Evolutionary conservation across 176 grass and related monocot species (phyloP).

Genomic region (Thinopyrum elongatum): DNA sequence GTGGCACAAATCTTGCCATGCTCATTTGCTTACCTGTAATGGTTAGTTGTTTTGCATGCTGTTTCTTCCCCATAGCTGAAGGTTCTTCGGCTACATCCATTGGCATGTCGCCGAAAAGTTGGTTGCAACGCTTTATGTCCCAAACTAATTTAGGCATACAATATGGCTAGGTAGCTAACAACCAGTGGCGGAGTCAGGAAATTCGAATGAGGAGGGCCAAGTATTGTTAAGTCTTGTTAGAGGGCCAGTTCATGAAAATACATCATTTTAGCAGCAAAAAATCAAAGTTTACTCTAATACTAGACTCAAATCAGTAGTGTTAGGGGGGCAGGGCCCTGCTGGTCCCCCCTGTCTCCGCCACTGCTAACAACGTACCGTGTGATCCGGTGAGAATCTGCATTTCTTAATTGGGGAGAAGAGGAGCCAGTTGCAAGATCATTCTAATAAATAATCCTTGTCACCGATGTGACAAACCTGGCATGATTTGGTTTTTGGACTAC

Average conservation of each 20-base stretch:
- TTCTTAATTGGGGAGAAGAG: not conserved
- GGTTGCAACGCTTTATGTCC: not conserved
- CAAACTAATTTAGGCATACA: constrained; percentile 26
- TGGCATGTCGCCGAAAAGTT: constrained; percentile 1
- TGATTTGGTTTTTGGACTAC: constrained; percentile 1
- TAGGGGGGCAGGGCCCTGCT: no score
- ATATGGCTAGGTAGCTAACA: not conserved
- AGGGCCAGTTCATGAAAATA: no score
- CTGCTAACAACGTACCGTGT: not conserved
- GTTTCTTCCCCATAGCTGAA: constrained; percentile 15
- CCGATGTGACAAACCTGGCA: constrained; percentile 11
- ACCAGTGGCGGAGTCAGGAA: no score
- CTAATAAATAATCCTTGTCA: constrained; percentile 13
- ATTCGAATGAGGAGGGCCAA: no score
- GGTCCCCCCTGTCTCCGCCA: no score
- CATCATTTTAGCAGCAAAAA: no score
- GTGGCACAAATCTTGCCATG: no score
- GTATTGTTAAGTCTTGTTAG: no score
- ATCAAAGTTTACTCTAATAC: no score
- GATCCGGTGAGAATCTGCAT: not conserved
- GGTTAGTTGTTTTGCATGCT: not conserved
- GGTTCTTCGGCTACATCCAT: constrained; percentile 28
- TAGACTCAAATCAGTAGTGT: no score
- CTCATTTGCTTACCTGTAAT: no score
- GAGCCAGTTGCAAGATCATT: constrained; percentile 11